Conservation (phyloP, 306 rosid genomes). For the Malus domestica region DNA sequence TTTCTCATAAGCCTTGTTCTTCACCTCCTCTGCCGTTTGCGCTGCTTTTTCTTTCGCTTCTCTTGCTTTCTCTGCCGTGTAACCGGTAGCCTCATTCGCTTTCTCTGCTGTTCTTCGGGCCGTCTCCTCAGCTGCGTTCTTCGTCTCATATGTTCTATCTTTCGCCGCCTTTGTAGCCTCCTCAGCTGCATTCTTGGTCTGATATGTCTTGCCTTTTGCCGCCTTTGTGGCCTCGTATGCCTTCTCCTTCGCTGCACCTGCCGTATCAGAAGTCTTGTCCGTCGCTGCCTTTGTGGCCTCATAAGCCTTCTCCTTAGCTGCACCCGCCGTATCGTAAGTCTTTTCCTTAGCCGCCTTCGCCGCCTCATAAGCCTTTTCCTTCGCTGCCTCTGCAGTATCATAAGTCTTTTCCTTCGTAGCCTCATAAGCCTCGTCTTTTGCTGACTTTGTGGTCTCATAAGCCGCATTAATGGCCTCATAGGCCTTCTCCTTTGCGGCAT, state of each 20-base stretch:
- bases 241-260: slow-evolving; percentile 4
- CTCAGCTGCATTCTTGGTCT: not conserved
- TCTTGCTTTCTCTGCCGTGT: not conserved
- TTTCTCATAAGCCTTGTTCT: not conserved
- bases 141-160: not conserved
- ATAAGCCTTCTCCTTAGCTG: slow-evolving; percentile 23
- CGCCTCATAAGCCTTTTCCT: not conserved
- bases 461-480: not conserved
- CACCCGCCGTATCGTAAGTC: slow-evolving; percentile 10
- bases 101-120: not conserved
- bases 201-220: not conserved
- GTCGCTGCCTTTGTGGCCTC: not conserved
- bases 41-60: not conserved
- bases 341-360: not conserved
- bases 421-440: slow-evolving; percentile 3
- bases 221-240: slow-evolving; percentile 3
- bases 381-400: not conserved
- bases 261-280: not conserved
- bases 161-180: not conserved
- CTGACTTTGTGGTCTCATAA: not conserved
- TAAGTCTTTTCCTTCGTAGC: not conserved
- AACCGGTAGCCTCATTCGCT: not conserved
- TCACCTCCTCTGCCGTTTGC: not conserved
- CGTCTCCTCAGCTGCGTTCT: not conserved
- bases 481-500: slow-evolving; percentile 24